Evolutionary conservation across 768 basidiomycete species (phyloP), one percentile per base, ranked within the genome.

Genomic region (Phanerochaete carnosa): DNA sequence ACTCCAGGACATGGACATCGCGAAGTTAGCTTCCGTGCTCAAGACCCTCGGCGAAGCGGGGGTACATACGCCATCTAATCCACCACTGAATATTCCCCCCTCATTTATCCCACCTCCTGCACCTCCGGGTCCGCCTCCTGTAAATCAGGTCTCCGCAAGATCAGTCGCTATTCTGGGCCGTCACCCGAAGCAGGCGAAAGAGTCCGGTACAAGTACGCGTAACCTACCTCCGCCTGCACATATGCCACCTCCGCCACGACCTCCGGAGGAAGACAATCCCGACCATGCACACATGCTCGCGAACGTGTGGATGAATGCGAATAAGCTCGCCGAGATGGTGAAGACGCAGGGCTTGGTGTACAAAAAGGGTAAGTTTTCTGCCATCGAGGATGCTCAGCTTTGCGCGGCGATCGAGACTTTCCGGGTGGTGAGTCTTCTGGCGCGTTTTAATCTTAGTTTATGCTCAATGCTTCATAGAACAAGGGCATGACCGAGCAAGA

Each of bases 301-400:
- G 1, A 92, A 83, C 51, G 92, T 88, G 69, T 94, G 92, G 92
- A 76, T 92, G 73, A 85, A 81, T 59, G 79, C 89, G 5, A 75
- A 73, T 12, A 89, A 91, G 71, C 73, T 94, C 25, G 79, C 83
- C 4, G 85, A 90, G 64, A 75, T 92, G 65, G 89, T 85, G 15
- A 80, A 79, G 69, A 83, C 79, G 26, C 81, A 90, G 77, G 91
- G 59, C 13, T 25, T 60, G 51, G 81, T 90, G 2, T 93, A 91
- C 72, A 92, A 88, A 75, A 92, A 92, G 72, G 92, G 92, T 15
- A 93, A 91, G 69, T 94, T 94, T 67, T 92, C 90, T 26, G 83
- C 87, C 0, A 85, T 85, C 45, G 92, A 94, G 68, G 88, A 86
- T 59, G 79, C 84, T 26, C 86, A 87, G 62, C 72, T 93, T 0